These are phyloP conservation scores for Magnolia officinalis DNA, from an alignment of 164 flowering plant genomes.

Conservation along the genomic window DNA sequence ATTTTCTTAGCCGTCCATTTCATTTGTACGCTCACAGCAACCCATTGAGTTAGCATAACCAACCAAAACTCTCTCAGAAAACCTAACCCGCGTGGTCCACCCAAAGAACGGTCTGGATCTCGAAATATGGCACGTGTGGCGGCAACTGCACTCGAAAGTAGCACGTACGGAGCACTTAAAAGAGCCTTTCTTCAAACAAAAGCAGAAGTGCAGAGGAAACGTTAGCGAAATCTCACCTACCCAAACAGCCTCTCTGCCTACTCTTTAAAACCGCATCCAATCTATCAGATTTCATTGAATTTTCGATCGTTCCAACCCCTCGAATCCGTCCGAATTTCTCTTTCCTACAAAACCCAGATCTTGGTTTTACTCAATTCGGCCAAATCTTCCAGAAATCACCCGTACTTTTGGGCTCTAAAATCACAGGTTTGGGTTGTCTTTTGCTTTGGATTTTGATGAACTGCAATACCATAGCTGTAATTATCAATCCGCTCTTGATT, in stretches of 20 bases:
- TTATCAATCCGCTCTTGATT: background rate
- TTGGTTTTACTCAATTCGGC: background rate
- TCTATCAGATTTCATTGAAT: background rate
- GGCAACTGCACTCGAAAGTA: background rate
- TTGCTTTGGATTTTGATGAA: background rate
- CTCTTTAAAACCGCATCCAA: background rate
- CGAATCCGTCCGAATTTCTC: background rate
- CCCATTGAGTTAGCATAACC: too few species aligned
- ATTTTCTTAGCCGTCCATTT: background rate
- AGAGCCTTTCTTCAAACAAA: background rate
- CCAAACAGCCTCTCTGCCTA: background rate
- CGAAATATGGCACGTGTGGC: background rate
- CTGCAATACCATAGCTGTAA: background rate
- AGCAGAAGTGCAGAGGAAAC: background rate
- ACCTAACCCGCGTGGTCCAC: too few species aligned
- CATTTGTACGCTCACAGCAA: too few species aligned
- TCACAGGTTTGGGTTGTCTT: background rate
- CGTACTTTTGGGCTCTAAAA: background rate
- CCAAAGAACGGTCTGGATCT: background rate
- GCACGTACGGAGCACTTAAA: background rate
- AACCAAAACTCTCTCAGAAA: too few species aligned
- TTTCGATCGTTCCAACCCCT: background rate
- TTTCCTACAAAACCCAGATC: constrained; percentile 4
- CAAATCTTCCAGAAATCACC: background rate
- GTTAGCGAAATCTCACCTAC: background rate